Conservation (phyloP, 2,329 filamentous ascomycete genomes). For the Mycosphaerella arachidis region DNA sequence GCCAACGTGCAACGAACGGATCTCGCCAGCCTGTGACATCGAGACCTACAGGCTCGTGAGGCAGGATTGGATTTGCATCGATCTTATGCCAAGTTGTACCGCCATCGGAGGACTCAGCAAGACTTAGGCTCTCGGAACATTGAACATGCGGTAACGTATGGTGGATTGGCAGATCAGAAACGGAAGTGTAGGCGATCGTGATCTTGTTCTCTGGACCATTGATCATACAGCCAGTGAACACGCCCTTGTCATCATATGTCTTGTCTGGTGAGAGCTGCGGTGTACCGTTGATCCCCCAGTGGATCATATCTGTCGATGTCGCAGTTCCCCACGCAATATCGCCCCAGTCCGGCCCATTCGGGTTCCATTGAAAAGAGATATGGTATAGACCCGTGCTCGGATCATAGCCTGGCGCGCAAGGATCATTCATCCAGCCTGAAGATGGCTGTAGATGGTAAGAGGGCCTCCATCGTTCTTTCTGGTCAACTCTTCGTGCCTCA, state of each 20-base stretch:
- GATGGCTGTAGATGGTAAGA: slow-evolving; percentile 38
- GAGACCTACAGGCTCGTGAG: slow-evolving; percentile 32
- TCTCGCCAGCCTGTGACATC: slow-evolving; percentile 43
- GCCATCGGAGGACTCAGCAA: slow-evolving; percentile 37
- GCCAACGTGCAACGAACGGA: slow-evolving; percentile 36
- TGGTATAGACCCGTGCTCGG: slow-evolving; percentile 39
- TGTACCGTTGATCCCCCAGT: slow-evolving; percentile 32
- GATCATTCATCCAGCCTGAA: slow-evolving; percentile 43
- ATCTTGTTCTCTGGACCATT: slow-evolving; percentile 31
- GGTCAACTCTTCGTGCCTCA: slow-evolving; percentile 3
- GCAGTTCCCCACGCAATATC: slow-evolving; percentile 42
- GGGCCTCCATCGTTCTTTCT: slow-evolving; percentile 21
- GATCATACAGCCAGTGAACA: slow-evolving; percentile 41
- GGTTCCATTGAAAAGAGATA: slow-evolving; percentile 43
- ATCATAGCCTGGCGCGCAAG: slow-evolving; percentile 41
- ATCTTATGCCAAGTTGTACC: slow-evolving; percentile 37
- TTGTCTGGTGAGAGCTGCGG: slow-evolving; percentile 34
- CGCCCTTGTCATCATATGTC: slow-evolving; percentile 38
- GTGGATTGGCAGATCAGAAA: slow-evolving; percentile 39
- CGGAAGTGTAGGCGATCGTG: slow-evolving; percentile 40
- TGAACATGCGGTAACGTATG: slow-evolving; percentile 37
- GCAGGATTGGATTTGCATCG: slow-evolving; percentile 37
- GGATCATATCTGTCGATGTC: slow-evolving; percentile 37
- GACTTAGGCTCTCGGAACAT: slow-evolving; percentile 37
- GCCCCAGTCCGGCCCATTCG: slow-evolving; percentile 39